These are phyloP conservation scores for Fusarium metavorans DNA, from an alignment of 2,329 filamentous ascomycete species.

Conservation along the genomic window DNA sequence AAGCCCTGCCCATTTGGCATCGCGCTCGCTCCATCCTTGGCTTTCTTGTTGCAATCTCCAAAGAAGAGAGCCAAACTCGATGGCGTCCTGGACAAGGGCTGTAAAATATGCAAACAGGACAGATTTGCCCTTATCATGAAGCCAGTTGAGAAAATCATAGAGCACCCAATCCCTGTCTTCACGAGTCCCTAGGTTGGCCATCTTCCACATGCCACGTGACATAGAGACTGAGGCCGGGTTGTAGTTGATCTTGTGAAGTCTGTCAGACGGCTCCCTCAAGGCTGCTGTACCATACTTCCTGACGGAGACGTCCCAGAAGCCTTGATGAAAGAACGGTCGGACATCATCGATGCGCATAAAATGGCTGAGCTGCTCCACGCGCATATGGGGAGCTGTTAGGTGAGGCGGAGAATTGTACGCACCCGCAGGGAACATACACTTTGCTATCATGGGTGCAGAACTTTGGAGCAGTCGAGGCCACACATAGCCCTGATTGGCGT, in stretches of 20 bases:
- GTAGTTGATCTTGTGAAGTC: slow-evolving; percentile 36
- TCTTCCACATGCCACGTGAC: neutral
- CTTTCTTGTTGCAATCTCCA: slow-evolving; percentile 16
- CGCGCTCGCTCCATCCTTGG: slow-evolving; percentile 2
- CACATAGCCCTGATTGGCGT: neutral
- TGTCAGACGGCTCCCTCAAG: slow-evolving; percentile 25
- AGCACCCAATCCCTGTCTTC: slow-evolving; percentile 16
- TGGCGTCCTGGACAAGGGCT: slow-evolving; percentile 31
- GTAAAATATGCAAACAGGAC: slow-evolving; percentile 33
- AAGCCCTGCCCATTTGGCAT: neutral
- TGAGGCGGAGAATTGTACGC: neutral
- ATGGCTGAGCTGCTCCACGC: slow-evolving; percentile 9
- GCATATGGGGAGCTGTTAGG: slow-evolving; percentile 5
- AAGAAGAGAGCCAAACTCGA: slow-evolving; percentile 27
- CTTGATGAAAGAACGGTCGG: slow-evolving; percentile 35
- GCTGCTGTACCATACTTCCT: slow-evolving; percentile 41
- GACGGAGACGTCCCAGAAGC: slow-evolving; percentile 44
- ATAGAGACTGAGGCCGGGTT: slow-evolving; percentile 12
- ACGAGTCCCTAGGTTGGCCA: neutral
- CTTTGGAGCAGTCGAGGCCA: slow-evolving; percentile 27
- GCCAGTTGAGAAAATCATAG: neutral
- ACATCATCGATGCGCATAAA: slow-evolving; percentile 28
- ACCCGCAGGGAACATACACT: slow-evolving; percentile 5
- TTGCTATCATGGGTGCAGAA: slow-evolving; percentile 20
- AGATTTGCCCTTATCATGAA: neutral